A percentile compares a stretch with the other conserved stretches of the same genome.
These are phyloP conservation scores for Acanthamoeba rhysodes DNA, from an alignment of 208 protist genomes.

Conservation along the genomic window DNA sequence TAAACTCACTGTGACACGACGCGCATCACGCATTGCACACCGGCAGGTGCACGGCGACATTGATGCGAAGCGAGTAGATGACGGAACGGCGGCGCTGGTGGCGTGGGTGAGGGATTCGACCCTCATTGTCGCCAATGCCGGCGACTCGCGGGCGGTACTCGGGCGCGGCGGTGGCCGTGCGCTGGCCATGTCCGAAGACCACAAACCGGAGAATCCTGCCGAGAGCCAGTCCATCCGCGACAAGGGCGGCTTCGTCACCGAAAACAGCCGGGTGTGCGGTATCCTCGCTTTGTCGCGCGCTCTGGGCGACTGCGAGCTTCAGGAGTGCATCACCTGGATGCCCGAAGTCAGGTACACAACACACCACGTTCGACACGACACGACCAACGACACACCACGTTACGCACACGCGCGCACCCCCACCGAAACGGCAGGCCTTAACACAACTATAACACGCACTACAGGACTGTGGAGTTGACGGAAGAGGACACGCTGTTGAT, in stretches of 20 bases:
- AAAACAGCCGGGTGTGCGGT: slow-evolving; percentile 43
- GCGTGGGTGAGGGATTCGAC: background rate
- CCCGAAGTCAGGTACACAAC: slow-evolving; percentile 11
- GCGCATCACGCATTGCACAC: background rate
- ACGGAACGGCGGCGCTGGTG: slow-evolving; percentile 60
- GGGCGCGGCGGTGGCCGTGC: background rate
- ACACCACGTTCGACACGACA: too few relatives aligned
- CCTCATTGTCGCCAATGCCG: slow-evolving; percentile 43
- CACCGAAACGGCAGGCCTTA: too few relatives aligned
- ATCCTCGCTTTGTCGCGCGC: slow-evolving; percentile 57
- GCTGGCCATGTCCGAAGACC: slow-evolving; percentile 33
- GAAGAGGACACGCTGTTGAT: slow-evolving; percentile 61
- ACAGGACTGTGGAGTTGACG: slow-evolving; percentile 33
- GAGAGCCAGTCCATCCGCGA: slow-evolving; percentile 12
- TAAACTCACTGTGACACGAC: too few relatives aligned
- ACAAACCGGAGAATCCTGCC: slow-evolving; percentile 35
- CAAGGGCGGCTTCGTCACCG: slow-evolving; percentile 53
- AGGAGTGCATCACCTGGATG: slow-evolving; percentile 57
- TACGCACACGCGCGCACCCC: too few relatives aligned
- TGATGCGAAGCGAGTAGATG: background rate
- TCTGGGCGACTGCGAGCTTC: slow-evolving; percentile 64
- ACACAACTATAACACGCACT: too few relatives aligned
- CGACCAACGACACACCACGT: too few relatives aligned
- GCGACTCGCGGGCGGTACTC: slow-evolving; percentile 64
- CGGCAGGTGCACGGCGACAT: slow-evolving; percentile 27